Base-by-base conservation (phyloP, 768 basidiomycete genomes). In the Mycena kentingensis region DNA sequence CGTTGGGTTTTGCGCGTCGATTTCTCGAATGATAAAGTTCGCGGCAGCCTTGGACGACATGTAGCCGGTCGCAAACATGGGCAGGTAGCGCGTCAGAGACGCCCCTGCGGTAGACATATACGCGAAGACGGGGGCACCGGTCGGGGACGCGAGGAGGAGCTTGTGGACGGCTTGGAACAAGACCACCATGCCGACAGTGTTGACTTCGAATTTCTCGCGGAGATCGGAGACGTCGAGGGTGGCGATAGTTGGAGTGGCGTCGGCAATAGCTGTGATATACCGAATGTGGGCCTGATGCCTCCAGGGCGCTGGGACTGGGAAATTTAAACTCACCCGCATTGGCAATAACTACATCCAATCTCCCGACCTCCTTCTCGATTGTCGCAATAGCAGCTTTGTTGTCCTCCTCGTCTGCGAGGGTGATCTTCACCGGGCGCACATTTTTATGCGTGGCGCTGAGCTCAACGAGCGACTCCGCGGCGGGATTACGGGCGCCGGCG, bases 171-270 rank as follows among this genome's bases (percentile, higher is more conserved):
- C 43, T 28, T 52, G 51, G 44, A 52, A 52, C 1, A 46, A 29
- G 15, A 52, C 51, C 26, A 52, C 21, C 18, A 26, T 3, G 29
- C 51, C 51, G 32, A 52, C 31, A 18, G 36, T 38, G 51, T 52
- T 52, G 3, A 49, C 43, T 18, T 52, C 51, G 25, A 25, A 52
- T 25, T 52, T 42, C 3, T 46, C 43, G 4, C 24, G 11, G 34
- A 46, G 34, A 8, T 25, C 32, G n/a, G 38, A 29, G 22, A 46
- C 5, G 4, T 42, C 43, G 4, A 44, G 45, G 2, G 18, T 36
- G 18, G 11, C 24, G 19, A 52, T 10, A 1, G 32, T 25, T 5
- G 32, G 43, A 29, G 5, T 24, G 44, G 45, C 25, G 2, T 44
- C 37, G 25, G 31, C n/a, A 21, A 52, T 52, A n/a, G 32, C 51